These are phyloP conservation scores for Debaryomyces robertsiae DNA, from an alignment of 1,139 yeast genomes.

Conservation along the genomic window DNA sequence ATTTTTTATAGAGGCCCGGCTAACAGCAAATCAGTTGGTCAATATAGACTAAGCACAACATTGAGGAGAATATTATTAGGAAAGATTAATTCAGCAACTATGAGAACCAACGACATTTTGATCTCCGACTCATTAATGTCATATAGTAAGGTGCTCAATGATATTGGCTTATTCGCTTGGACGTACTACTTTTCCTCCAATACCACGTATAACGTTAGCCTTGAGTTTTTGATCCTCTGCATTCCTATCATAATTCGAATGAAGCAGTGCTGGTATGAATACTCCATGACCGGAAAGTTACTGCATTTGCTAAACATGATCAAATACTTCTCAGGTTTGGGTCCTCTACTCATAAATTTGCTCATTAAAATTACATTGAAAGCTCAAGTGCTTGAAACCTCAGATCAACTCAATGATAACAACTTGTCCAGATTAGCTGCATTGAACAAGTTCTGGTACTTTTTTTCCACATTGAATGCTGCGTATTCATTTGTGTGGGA, in stretches of 20 bases:
- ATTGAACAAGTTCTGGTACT: conserved; percentile 48
- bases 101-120: conserved; percentile 77
- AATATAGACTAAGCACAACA: conserved; percentile 49
- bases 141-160: conserved; percentile 73
- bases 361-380: conserved; percentile 31
- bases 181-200: conserved; percentile 22
- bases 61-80: conserved; percentile 58
- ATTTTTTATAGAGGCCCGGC: conserved; percentile 20
- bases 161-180: conserved; percentile 54
- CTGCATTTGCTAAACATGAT: conserved; percentile 68
- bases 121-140: conserved; percentile 82
- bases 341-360: conserved; percentile 59
- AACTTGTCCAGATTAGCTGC: conserved; percentile 21
- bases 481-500: conserved; percentile 88
- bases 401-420: conserved; percentile 17
- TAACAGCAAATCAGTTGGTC: conserved; percentile 32
- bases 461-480: conserved; percentile 62
- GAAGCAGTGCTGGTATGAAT: conserved; percentile 80
- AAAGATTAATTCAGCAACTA: conserved; percentile 51
- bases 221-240: conserved; percentile 54
- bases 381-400: conserved; percentile 15
- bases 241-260: conserved; percentile 75
- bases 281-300: conserved; percentile 46
- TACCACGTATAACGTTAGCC: conserved; percentile 29
- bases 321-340: conserved; percentile 70